Percentiles rank a stretch among this genome's conserved stretches.
These are phyloP conservation scores for Aspergillus brunneoviolaceus DNA, from an alignment of 2,329 filamentous ascomycete species.

Conservation along the genomic window DNA sequence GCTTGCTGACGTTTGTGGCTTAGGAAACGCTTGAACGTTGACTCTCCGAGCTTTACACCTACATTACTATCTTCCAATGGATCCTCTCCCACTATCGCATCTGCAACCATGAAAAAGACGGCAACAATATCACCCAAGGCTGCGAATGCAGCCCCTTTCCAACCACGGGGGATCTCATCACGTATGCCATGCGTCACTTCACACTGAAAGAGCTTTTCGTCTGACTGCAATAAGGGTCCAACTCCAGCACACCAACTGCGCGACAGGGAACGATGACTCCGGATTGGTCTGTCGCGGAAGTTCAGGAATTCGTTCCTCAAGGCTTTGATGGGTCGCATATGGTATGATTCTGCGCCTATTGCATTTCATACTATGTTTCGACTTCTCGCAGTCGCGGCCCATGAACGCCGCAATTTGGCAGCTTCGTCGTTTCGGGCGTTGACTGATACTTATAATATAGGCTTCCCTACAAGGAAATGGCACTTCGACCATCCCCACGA, in stretches of 20 bases:
- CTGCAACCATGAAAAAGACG: constrained; percentile 58
- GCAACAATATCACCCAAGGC: constrained; percentile 80
- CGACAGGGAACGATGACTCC: constrained; percentile 42
- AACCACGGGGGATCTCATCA: constrained; percentile 43
- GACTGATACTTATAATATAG: constrained; percentile 18
- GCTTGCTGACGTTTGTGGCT: constrained; percentile 23
- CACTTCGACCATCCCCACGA: constrained; percentile 51
- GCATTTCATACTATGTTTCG: too few species aligned
- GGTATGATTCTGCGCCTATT: constrained; percentile 38
- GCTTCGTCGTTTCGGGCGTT: background rate
- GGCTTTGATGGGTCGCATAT: constrained; percentile 51
- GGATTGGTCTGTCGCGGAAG: constrained; percentile 47
- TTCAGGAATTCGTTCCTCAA: constrained; percentile 55
- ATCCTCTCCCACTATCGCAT: constrained; percentile 26
- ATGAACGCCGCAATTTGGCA: background rate
- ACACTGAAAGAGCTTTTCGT: constrained; percentile 1
- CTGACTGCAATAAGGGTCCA: constrained; percentile 40
- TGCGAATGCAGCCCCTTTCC: constrained; percentile 72
- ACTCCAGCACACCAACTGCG: constrained; percentile 40
- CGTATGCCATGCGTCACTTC: constrained; percentile 30
- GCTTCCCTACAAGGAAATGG: constrained; percentile 46
- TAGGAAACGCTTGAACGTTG: constrained; percentile 83
- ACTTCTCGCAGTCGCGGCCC: too few species aligned
- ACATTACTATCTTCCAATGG: constrained; percentile 44
- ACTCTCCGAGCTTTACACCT: constrained; percentile 93